Evolutionary conservation across 31 red algal genomes (phyloP), one percentile per base, ranked within the genome.

Genomic region (Odonthalia washingtoniensis): DNA sequence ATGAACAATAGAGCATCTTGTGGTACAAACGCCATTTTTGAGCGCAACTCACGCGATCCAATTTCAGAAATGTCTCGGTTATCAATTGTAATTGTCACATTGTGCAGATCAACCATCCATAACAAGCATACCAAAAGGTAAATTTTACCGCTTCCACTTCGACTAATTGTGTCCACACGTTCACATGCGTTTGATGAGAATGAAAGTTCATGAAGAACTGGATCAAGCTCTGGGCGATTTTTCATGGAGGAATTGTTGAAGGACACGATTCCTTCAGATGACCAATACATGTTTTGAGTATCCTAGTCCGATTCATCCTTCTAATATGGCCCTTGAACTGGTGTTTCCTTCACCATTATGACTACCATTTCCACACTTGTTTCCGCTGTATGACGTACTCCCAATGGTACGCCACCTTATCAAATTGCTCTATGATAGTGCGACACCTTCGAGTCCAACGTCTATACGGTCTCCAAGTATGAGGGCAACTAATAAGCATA

Each of bases 1-100:
- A 81, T 91, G 84, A 99, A 97, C 34, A 99, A 53, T 1, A 96
- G 90, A 35, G 98, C 95, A 62, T 99, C 98, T 77, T 99, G 98
- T 80, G 98, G 91, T 44, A 99, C 96, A 36, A 99, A 97, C 2
- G 95, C 90, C 26, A 99, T 65, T 42, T 80, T 85, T 12, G 72
- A 81, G 2, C 98, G 84, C 33, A 99, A 62, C 40, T 84, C 75
- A 72, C 79, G 40, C 37, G 95, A 75, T 39, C 92, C 91, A 46
- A 99, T 68, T n/a, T 77, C 75, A 16, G 45, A 61, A 14, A 99
- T 40, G 74, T 99, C 90, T 16, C 95, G 65, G 17, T 85, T 93
- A 72, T 99, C 98, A 57, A 99, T 88, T 42, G 34, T 49, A 43
- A 99, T 97, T 9, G 14, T 35, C 75, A 90, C 93, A 40, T 92